Evolutionary conservation across 139 green algal species (phyloP), one percentile per base, ranked within the genome.

Genomic region (Nannochloris sp.): DNA sequence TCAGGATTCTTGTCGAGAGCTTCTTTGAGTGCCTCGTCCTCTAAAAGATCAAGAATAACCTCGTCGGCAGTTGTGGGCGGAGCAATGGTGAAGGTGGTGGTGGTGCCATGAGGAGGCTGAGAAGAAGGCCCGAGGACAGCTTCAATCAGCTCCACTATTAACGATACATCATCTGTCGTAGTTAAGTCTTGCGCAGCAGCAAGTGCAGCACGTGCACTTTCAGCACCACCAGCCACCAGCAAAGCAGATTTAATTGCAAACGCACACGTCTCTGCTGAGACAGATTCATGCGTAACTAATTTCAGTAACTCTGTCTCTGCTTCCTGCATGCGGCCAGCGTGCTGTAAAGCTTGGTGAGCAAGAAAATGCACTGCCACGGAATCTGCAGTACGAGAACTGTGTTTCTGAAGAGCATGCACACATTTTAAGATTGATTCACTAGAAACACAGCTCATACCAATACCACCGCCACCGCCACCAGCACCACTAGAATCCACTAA

Each of bases 241-340:
- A 73, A 51, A 12, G 44, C 66, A 2, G 66, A 59, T 19, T 44
- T 46, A 25, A 73, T 64, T 19, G 23, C 42, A 7, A 60, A 57
- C 2, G 48, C 30, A 60, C 66, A 73, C 19, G 33, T 36, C 30
- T 65, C 66, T 4, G 66, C 36, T 5, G 31, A 63, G 3, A 30
- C 66, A 2, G 61, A 59, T 30, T 73, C 66, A 7, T 67, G 66
- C 3, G 56, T 61, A 1, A 73, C 66, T n/a, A 73, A 2, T 23
- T 42, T 54, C 32, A 61, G 47, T 10, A 73, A 60, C 44, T 73
- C 37, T 1, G 42, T 29, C 54, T 73, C 30, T 1, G 66, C 66
- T 6, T 73, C 57, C 6, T 29, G 35, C 0, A 3, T 3, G 46
- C 65, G 60, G 65, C 53, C 19, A 4, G 5, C n/a, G 15, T 6